phyloP scores from a whole-genome alignment of 768 basidiomycete genomes.

The Pisolithus sp. region DNA sequence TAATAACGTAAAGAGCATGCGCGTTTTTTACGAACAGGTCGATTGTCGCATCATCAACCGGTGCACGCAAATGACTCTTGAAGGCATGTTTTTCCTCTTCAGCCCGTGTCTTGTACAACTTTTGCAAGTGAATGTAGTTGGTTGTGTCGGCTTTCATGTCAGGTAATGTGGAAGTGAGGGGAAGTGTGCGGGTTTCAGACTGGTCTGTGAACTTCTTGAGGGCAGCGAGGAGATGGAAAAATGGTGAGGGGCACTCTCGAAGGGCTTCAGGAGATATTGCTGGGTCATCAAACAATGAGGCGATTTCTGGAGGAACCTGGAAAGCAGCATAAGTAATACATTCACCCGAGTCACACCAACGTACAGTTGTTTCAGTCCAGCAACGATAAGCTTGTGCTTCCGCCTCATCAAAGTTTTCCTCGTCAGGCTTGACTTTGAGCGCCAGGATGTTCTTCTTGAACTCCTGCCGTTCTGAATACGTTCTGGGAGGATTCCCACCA shows the following conservation, averaged over 20 bases:
- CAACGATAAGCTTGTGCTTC: conserved; percentile 79
- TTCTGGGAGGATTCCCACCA: conserved; percentile 49
- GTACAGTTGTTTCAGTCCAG: conserved; percentile 53
- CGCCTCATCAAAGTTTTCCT: conserved; percentile 98
- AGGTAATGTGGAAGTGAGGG: conserved; percentile 80
- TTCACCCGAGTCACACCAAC: conserved; percentile 3
- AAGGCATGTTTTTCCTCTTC: conserved; percentile 59
- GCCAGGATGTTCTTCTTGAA: conserved; percentile 66
- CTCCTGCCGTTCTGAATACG: conserved; percentile 57
- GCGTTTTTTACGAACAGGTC: conserved; percentile 78
- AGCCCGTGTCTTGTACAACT: conserved; percentile 74
- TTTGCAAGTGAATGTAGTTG: conserved; percentile 80
- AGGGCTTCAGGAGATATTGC: conserved; percentile 37
- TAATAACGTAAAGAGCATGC: conserved; percentile 62
- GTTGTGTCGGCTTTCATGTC: conserved; percentile 94
- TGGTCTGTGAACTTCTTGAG: conserved; percentile 58
- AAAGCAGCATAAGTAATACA: background rate
- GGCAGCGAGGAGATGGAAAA: conserved; percentile 75
- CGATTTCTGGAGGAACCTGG: conserved; percentile 64
- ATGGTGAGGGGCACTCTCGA: conserved; percentile 48
- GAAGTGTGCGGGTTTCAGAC: conserved; percentile 56
- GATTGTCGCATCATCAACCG: conserved; percentile 46
- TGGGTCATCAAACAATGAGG: conserved; percentile 56
- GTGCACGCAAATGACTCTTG: conserved; percentile 40
- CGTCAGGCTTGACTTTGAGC: conserved; percentile 71